A percentile compares a stretch with the other conserved stretches of the same genome.
These are phyloP conservation scores for Leccinum subgranulosum DNA, from an alignment of 768 basidiomycete genomes.

Conservation along the genomic window DNA sequence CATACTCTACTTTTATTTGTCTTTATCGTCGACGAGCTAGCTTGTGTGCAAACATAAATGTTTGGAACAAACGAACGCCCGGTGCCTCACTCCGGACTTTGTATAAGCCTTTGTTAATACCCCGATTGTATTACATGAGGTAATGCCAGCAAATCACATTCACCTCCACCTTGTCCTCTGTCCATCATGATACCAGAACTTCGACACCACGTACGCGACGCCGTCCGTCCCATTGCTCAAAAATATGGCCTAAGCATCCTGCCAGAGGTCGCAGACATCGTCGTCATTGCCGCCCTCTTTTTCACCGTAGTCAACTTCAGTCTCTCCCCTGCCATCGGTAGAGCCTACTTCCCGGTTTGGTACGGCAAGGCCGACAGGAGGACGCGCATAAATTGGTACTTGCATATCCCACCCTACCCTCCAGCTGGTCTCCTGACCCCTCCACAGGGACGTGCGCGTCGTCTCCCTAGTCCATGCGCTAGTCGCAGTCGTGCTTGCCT, in stretches of 20 bases:
- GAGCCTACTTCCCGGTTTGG: constrained; percentile 43
- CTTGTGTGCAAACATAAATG: constrained; percentile 31
- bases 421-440: neutral
- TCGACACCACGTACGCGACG: constrained; percentile 27
- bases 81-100: neutral
- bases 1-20: constrained; percentile 33
- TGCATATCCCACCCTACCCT: neutral
- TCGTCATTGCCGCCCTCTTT: constrained; percentile 50
- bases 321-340: constrained; percentile 53
- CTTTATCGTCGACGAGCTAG: constrained; percentile 29
- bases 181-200: constrained; percentile 29
- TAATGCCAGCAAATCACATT: constrained; percentile 6
- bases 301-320: constrained; percentile 60
- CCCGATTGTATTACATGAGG: constrained; percentile 11
- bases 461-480: constrained; percentile 74
- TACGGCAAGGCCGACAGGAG: constrained; percentile 47
- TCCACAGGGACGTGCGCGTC: constrained; percentile 60
- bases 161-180: neutral
- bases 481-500: constrained; percentile 61
- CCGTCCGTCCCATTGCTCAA: constrained; percentile 26
- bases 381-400: constrained; percentile 60
- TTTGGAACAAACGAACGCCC: constrained; percentile 10
- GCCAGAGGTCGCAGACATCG: constrained; percentile 50
- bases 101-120: constrained; percentile 11
- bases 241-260: constrained; percentile 53